Evolutionary conservation across 164 flowering plant genomes (phyloP).

Genomic region (Magnolia changhungtana): DNA sequence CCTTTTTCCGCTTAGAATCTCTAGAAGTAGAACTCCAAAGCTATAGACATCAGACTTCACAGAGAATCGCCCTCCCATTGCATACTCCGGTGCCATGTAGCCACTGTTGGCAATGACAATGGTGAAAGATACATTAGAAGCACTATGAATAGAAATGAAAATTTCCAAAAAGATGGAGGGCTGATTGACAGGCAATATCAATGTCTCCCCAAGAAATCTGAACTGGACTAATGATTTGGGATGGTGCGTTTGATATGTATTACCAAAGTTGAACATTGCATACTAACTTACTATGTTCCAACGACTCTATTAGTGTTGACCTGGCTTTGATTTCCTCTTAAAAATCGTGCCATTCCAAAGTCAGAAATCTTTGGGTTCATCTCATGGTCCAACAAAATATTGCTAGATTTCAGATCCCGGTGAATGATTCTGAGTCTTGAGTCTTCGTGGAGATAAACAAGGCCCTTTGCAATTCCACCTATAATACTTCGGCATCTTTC

Average conservation of each 20-base stretch:
- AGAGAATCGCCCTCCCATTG: constrained; percentile 33
- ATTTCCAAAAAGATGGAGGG: background rate
- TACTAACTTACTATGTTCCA: constrained; percentile 42
- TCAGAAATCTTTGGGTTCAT: constrained; percentile 51
- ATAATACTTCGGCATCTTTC: constrained; percentile 28
- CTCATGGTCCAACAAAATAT: constrained; percentile 30
- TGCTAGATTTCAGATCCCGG: constrained; percentile 47
- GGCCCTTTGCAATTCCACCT: constrained; percentile 32
- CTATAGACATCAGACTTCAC: constrained; percentile 48
- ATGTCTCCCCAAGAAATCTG: no score
- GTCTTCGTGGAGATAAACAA: constrained; percentile 46
- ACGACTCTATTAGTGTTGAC: constrained; percentile 27
- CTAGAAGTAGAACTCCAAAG: constrained; percentile 37
- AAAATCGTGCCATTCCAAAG: constrained; percentile 44
- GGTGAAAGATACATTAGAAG: no score
- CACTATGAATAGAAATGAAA: background rate
- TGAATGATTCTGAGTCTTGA: constrained; percentile 39
- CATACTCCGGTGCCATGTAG: constrained; percentile 46
- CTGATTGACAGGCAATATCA: background rate
- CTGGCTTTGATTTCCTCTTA: constrained; percentile 28
- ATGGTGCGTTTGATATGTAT: no score
- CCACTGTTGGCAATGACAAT: constrained; percentile 22
- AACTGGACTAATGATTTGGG: no score
- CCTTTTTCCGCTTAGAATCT: constrained; percentile 29
- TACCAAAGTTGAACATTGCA: background rate